Percentiles rank a stretch among this genome's conserved stretches.
These are phyloP conservation scores for Hypoxylon trugodes DNA, from an alignment of 495 filamentous ascomycete species.

Conservation along the genomic window DNA sequence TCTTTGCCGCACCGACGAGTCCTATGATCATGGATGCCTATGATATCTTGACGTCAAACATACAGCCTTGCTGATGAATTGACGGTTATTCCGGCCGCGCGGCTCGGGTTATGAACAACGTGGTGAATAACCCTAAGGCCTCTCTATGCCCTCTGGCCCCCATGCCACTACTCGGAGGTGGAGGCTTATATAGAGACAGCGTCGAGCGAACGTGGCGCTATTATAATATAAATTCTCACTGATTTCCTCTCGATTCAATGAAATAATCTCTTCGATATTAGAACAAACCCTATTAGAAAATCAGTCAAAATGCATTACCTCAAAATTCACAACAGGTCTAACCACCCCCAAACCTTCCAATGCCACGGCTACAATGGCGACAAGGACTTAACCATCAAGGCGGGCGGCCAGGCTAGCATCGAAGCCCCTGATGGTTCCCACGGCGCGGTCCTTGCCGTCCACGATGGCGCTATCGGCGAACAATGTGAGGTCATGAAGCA, in stretches of 20 bases:
- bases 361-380: constrained; percentile 49
- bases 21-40: too few relatives aligned
- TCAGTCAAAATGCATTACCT: constrained; percentile 41
- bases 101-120: too few relatives aligned
- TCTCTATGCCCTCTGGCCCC: too few relatives aligned
- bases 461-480: constrained; percentile 51
- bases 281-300: constrained; percentile 2
- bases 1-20: not conserved
- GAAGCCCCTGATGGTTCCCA: constrained; percentile 45
- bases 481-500: constrained; percentile 54
- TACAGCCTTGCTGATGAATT: too few relatives aligned
- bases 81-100: too few relatives aligned
- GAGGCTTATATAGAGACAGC: too few relatives aligned
- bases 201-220: too few relatives aligned
- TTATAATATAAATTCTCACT: constrained; percentile 12
- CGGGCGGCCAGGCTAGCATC: constrained; percentile 36
- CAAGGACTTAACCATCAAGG: constrained; percentile 43
- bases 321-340: constrained; percentile 47
- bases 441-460: constrained; percentile 51
- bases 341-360: constrained; percentile 48
- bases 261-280: not conserved
- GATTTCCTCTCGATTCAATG: not conserved
- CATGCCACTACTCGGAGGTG: too few relatives aligned
- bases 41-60: not conserved
- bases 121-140: too few relatives aligned